Evolutionary conservation across 1,284 basidiomycete genomes (phyloP).

Genomic region (Leccinum pachyderme): DNA sequence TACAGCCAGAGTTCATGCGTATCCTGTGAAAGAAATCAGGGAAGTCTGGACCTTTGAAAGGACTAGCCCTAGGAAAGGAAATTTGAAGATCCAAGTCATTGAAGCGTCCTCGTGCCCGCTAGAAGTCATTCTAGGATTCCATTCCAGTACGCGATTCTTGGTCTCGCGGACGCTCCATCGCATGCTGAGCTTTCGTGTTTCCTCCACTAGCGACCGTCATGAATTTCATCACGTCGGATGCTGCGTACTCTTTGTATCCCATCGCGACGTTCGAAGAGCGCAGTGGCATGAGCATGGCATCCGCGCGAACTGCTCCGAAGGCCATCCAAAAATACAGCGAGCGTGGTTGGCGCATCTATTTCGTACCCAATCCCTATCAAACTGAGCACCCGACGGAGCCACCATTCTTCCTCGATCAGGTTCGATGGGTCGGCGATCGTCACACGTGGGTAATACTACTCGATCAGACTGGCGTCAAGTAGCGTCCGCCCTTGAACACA

Average conservation of each 20-base stretch:
- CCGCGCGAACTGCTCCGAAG: background rate
- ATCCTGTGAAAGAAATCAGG: slow-evolving; percentile 6
- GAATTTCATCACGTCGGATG: slow-evolving; percentile 38
- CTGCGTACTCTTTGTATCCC: slow-evolving; percentile 36
- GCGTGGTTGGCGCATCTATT: slow-evolving; percentile 32
- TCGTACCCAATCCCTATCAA: background rate
- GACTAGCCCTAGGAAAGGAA: background rate
- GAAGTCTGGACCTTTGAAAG: slow-evolving; percentile 24
- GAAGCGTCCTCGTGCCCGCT: slow-evolving; percentile 29
- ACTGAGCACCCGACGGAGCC: background rate
- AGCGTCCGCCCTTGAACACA: slow-evolving; percentile 15
- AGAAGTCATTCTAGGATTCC: slow-evolving; percentile 39
- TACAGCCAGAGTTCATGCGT: background rate
- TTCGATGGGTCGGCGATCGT: slow-evolving; percentile 28
- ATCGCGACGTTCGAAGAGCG: slow-evolving; percentile 32
- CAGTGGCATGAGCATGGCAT: slow-evolving; percentile 9
- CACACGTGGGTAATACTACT: slow-evolving; percentile 31
- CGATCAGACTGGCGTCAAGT: slow-evolving; percentile 20
- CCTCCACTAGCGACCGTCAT: slow-evolving; percentile 41
- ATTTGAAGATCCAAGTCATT: slow-evolving; percentile 39
- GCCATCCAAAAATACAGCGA: slow-evolving; percentile 28
- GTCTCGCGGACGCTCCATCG: background rate
- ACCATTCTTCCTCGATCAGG: slow-evolving; percentile 9
- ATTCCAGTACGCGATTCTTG: slow-evolving; percentile 39
- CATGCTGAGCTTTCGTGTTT: background rate